phyloP scores from a whole-genome alignment of 768 basidiomycete genomes.

The Lactarius psammicola region DNA sequence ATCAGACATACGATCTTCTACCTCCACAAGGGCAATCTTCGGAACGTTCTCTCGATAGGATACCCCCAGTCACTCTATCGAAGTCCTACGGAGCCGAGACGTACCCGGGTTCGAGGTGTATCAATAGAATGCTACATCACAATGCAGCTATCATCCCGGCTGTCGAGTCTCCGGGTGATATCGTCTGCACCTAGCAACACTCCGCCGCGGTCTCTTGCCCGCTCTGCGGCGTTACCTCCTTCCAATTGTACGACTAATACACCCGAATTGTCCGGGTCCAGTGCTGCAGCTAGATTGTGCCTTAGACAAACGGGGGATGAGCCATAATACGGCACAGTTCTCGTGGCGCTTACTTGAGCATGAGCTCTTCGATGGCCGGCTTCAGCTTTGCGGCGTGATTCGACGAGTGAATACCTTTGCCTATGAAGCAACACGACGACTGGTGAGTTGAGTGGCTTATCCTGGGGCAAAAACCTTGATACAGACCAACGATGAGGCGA shows the following conservation, averaged over 20 bases:
- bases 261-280: conserved; percentile 81
- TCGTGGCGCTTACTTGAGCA: conserved; percentile 59
- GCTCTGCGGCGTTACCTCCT: conserved; percentile 37
- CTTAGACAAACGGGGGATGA: conserved; percentile 41
- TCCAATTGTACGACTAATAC: conserved; percentile 78
- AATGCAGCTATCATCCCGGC: conserved; percentile 53
- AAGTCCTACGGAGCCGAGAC: neutral
- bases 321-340: neutral
- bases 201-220: conserved; percentile 30
- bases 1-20: neutral
- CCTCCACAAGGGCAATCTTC: neutral
- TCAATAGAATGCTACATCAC: conserved; percentile 54
- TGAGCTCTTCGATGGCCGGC: conserved; percentile 86
- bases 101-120: neutral
- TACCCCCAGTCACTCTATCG: neutral
- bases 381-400: conserved; percentile 81
- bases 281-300: conserved; percentile 64
- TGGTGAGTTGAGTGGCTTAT: neutral
- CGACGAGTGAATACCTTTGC: conserved; percentile 84
- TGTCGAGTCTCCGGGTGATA: conserved; percentile 53
- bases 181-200: conserved; percentile 54
- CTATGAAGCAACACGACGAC: conserved; percentile 37
- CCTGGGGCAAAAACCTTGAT: neutral
- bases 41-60: neutral
- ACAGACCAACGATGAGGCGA: conserved; percentile 81